Evolutionary conservation across 164 flowering plant species (phyloP), one percentile per base, ranked within the genome.

Genomic region (Taxillus chinensis): DNA sequence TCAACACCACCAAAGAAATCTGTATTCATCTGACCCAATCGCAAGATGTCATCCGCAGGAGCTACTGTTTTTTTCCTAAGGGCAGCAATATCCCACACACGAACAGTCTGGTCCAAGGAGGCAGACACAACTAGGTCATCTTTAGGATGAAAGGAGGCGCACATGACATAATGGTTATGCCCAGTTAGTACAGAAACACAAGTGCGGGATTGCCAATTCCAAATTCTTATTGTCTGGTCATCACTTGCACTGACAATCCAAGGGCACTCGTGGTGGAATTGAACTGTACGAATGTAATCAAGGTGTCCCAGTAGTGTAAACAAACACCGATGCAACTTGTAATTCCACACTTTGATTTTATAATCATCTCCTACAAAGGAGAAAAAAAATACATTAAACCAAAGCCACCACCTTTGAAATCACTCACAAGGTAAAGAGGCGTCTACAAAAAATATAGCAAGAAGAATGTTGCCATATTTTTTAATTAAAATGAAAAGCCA

Each of bases 201-300:
- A 6, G 27, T 55, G 38, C 58, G 58, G 7, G 58, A 55, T 2
- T 55, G 58, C 58, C 58, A 55, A 38, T 55, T 55, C 58, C 58
- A 55, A 7, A 55, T 55, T 17, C 58, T 17, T 10, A 55, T 55
- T 5, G 58, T 55, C 13, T 55, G 58, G 40, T 55, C 58, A 11
- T 55, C 58, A 55, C 58, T 55, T 15, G 58, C 58, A 15, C 58
- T 55, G 37, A 55, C 58, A 55, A 55, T 55, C 58, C 58, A 55
- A 55, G 58, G 58, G 58, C 40, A 55, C 12, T 55, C 58, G 13
- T 55, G 58, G 58, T 55, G 58, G 16, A 55, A 55, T 38, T 55
- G 58, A 17, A 55, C 58, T 3, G 58, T 55, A 38, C 58, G 58
- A 17, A 55, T 55, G 13, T 55, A 55, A 55, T 55, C 58, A 16